Percentiles rank a stretch among this genome's conserved stretches.
Conservation (phyloP, 73 alveolate species). For the Tetrahymena elliotti region DNA sequence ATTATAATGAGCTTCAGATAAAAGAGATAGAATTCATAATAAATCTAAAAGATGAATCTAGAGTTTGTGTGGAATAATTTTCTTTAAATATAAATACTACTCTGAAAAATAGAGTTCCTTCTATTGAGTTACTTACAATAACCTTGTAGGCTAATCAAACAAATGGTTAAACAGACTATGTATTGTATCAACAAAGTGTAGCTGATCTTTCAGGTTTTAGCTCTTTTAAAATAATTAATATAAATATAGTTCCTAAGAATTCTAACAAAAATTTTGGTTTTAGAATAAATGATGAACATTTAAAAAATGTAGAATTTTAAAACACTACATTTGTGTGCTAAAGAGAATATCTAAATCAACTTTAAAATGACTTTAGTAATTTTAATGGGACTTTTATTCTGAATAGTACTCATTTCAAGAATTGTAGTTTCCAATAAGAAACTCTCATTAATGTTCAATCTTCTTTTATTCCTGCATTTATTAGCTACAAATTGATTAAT, state of each 20-base stretch:
- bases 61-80: not conserved
- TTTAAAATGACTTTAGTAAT: not conserved
- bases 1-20: not conserved
- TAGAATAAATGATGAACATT: not conserved
- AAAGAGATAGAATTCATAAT: not conserved
- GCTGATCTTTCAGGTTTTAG: not conserved
- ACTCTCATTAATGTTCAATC: not conserved
- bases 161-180: not conserved
- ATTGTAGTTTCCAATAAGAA: not conserved
- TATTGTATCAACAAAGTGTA: not conserved
- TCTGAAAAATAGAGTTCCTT: not conserved
- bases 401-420: not conserved
- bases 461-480: not conserved
- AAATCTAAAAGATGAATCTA: not conserved
- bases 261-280: not conserved
- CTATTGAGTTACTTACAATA: not conserved
- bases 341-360: not conserved
- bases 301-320: not conserved
- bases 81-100: not conserved
- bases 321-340: not conserved
- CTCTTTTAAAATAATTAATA: not conserved
- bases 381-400: not conserved
- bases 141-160: not conserved
- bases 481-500: not conserved
- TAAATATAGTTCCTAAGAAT: not conserved